Evolutionary conservation across 2,329 filamentous ascomycete genomes (phyloP).

Genomic region (Nemania sp.): DNA sequence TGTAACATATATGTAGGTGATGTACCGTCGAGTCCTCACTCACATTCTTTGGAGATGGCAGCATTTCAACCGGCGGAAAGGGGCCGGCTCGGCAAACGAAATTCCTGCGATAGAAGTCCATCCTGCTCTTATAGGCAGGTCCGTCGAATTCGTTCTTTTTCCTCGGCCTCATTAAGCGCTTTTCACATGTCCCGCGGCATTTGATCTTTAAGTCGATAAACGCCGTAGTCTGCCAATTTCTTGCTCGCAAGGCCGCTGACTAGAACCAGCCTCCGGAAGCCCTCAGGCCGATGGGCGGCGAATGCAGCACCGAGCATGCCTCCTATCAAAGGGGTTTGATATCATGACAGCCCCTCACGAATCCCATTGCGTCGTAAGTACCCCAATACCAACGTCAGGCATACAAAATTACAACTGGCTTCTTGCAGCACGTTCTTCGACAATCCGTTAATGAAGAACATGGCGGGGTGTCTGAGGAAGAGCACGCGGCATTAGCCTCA

Average conservation of each 20-base stretch:
- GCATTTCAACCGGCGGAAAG: constrained; percentile 35
- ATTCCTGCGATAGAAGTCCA: constrained; percentile 30
- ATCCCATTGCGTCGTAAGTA: too few species aligned
- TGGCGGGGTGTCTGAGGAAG: too few species aligned
- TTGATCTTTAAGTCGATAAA: constrained; percentile 18
- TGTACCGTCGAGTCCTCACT: constrained; percentile 39
- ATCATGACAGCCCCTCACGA: too few species aligned
- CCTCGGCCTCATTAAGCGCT: constrained; percentile 31
- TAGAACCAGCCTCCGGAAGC: constrained; percentile 35
- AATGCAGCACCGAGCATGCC: constrained; percentile 40
- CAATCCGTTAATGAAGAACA: too few species aligned
- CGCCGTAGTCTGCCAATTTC: constrained; percentile 16
- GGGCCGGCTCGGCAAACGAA: constrained; percentile 39
- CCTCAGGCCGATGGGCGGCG: constrained; percentile 30
- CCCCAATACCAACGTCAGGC: too few species aligned
- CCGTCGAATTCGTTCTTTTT: constrained; percentile 37
- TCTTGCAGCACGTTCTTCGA: too few species aligned
- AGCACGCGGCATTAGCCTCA: too few species aligned
- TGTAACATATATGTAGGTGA: constrained; percentile 35
- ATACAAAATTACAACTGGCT: too few species aligned
- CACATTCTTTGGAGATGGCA: constrained; percentile 35
- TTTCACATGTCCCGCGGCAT: constrained; percentile 34
- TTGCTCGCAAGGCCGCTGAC: constrained; percentile 36
- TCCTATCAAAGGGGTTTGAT: not conserved
- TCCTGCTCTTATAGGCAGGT: constrained; percentile 30